Base-by-base conservation (phyloP, 441 rosid genomes). In the Eutrema salsugineum region DNA sequence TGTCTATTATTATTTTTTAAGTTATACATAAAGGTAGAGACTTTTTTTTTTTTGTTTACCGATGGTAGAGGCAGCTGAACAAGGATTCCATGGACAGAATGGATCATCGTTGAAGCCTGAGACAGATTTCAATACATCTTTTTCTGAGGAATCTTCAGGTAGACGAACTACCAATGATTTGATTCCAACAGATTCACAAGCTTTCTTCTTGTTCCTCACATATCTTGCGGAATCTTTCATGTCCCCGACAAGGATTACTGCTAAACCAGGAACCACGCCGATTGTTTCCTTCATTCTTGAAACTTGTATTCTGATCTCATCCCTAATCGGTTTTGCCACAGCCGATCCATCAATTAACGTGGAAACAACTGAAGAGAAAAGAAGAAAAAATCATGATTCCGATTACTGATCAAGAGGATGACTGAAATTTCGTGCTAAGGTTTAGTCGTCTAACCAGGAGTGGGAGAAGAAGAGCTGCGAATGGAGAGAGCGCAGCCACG, bases 291-390 rank as follows among this genome's bases (percentile, higher is more conserved):
- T 89, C 94, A 94, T 86, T 70, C 85, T 89, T 4, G 83, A 78
- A 35, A 89, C 94, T 77, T 93, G 86, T 11, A 54, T 75, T 46
- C 87, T 68, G 66, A 93, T 82, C 73, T 89, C 93, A 38, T 85
- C 96, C 70, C 88, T 83, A 12, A 89, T 85, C 70, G 84, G 75
- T 82, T 88, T 88, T 0, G 96, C 94, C 63, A 82, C 86, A 6
- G 84, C 72, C 66, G 87, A 89, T 61, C 98, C 98, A 75, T 93
- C 96, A n/a, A n/a, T n/a, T n/a, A n/a, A n/a, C n/a, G n/a, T n/a
- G n/a, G n/a, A n/a, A n/a, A n/a, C n/a, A 16, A 93, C 91, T 55
- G 89, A 79, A 77, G 68, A 70, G 1, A 38, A 16, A 11, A 57
- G 1, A n/a, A n/a, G n/a, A n/a, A n/a, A n/a, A 20, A 43, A 40